phyloP scores from a whole-genome alignment of 768 basidiomycete species.

The Rhizopogon rudus region DNA sequence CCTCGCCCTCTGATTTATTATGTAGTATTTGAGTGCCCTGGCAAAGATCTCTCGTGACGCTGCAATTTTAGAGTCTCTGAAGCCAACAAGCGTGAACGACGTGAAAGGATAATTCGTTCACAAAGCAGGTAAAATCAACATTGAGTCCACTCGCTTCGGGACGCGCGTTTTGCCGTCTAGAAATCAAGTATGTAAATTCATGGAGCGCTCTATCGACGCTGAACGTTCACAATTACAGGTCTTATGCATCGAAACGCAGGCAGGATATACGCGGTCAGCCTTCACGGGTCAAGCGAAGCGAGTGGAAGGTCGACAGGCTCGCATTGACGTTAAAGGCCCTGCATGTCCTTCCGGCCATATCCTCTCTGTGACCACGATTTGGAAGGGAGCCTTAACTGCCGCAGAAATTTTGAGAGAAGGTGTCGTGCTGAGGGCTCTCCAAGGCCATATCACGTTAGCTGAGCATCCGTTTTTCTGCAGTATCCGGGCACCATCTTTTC shows the following conservation, averaged over 20 bases:
- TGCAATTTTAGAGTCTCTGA: constrained; percentile 41
- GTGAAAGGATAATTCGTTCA: constrained; percentile 23
- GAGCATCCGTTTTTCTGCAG: constrained; percentile 19
- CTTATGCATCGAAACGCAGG: constrained; percentile 12
- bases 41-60: constrained; percentile 40
- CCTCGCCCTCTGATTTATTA: not conserved
- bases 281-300: constrained; percentile 17
- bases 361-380: constrained; percentile 40
- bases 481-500: constrained; percentile 22
- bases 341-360: constrained; percentile 13
- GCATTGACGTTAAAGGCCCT: constrained; percentile 20
- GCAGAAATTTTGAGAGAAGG: constrained; percentile 38
- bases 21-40: constrained; percentile 39
- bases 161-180: constrained; percentile 35
- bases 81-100: constrained; percentile 42
- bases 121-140: constrained; percentile 25
- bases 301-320: constrained; percentile 34
- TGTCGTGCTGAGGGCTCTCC: constrained; percentile 19
- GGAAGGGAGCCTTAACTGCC: constrained; percentile 47
- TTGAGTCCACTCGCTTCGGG: constrained; percentile 38
- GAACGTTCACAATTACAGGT: constrained; percentile 8
- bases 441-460: constrained; percentile 11
- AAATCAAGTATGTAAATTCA: constrained; percentile 31
- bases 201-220: not conserved
- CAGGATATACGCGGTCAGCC: not conserved